Conservation (phyloP, 192 early-diverging fungal species). For the Coemansia javaensis region DNA sequence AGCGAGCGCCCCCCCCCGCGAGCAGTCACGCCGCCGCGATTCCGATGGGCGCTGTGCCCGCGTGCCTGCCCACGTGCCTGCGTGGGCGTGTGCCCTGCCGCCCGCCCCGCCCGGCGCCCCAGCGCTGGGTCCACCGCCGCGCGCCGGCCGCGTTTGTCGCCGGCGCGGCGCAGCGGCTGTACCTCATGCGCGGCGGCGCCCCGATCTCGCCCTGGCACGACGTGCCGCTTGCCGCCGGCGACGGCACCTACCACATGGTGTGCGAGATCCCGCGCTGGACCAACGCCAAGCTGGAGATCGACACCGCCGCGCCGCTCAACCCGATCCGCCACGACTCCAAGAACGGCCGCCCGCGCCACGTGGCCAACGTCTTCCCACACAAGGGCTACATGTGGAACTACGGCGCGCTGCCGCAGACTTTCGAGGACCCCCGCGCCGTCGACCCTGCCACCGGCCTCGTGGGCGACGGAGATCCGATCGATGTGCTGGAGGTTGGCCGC, state of each 20-base stretch:
- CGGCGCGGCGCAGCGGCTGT: slow-evolving; percentile 24
- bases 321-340: slow-evolving; percentile 97
- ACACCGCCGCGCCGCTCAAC: slow-evolving; percentile 90
- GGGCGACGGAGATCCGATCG: slow-evolving; percentile 96
- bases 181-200: slow-evolving; percentile 60
- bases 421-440: slow-evolving; percentile 87
- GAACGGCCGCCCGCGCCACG: slow-evolving; percentile 95
- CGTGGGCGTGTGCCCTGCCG: not conserved
- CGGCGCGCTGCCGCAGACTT: slow-evolving; percentile 98
- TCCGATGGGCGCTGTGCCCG: no score
- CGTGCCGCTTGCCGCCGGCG: slow-evolving; percentile 86
- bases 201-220: slow-evolving; percentile 96
- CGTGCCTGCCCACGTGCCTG: no score
- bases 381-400: slow-evolving; percentile 99
- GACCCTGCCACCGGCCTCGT: slow-evolving; percentile 88
- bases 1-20: no score
- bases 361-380: slow-evolving; percentile 97
- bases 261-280: slow-evolving; percentile 98
- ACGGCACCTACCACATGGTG: slow-evolving; percentile 82
- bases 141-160: slow-evolving; percentile 6
- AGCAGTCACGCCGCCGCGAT: no score
- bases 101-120: not conserved
- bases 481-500: slow-evolving; percentile 97
- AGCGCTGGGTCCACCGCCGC: slow-evolving; percentile 2
- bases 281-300: slow-evolving; percentile 97